Evolutionary conservation across 495 filamentous ascomycete species (phyloP).

Genomic region (Acidiella bohemica): DNA sequence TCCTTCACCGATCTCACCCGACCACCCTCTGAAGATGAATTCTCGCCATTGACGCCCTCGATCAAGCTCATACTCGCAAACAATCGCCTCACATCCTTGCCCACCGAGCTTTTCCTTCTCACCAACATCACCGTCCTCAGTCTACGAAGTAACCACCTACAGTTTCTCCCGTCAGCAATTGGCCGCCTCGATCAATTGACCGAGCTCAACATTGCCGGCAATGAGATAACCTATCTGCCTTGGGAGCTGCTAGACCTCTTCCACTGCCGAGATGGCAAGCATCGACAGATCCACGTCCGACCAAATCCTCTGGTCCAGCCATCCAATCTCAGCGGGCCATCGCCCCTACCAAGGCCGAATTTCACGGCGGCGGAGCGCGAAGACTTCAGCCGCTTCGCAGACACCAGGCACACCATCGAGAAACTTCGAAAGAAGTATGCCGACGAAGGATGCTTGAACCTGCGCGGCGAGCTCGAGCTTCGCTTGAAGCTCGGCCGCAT

Average conservation of each 20-base stretch:
- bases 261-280: conserved; percentile 28
- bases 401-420: conserved; percentile 5
- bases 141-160: conserved; percentile 56
- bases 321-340: conserved; percentile 13
- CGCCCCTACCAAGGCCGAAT: conserved; percentile 35
- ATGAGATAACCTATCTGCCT: conserved; percentile 53
- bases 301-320: conserved; percentile 36
- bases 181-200: conserved; percentile 47
- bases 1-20: conserved; percentile 28
- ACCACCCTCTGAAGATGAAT: conserved; percentile 34
- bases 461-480: conserved; percentile 15
- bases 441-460: conserved; percentile 1
- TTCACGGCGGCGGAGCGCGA: conserved; percentile 27
- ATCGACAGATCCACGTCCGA: conserved; percentile 34
- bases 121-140: conserved; percentile 52
- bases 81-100: conserved; percentile 43
- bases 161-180: conserved; percentile 50
- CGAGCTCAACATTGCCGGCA: conserved; percentile 58
- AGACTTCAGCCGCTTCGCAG: conserved; percentile 3
- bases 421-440: conserved; percentile 2
- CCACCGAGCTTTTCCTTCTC: conserved; percentile 40
- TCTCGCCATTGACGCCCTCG: conserved; percentile 38
- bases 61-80: conserved; percentile 51
- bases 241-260: conserved; percentile 55
- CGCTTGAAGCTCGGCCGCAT: conserved; percentile 11